phyloP scores from a whole-genome alignment of 2,329 filamentous ascomycete species.

The Penicillium sclerotiorum region DNA sequence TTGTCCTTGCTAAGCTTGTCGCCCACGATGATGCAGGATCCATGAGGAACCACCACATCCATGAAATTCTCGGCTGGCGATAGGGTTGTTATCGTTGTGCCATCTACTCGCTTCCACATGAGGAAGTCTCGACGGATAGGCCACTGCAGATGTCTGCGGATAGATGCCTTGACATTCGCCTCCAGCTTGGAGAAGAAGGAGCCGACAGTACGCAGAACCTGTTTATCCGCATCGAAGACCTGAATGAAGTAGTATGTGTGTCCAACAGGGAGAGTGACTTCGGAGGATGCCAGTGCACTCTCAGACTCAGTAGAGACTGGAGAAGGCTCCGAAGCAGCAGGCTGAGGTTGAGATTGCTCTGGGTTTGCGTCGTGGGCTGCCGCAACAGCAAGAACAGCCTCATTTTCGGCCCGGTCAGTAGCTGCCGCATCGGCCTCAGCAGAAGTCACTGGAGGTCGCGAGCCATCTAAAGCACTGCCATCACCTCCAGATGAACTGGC shows the following conservation, averaged over 20 bases:
- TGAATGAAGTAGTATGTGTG: slow-evolving; percentile 55
- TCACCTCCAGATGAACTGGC: slow-evolving; percentile 33
- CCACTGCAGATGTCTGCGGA: slow-evolving; percentile 44
- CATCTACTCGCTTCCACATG: slow-evolving; percentile 48
- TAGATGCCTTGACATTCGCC: slow-evolving; percentile 43
- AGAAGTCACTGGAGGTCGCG: slow-evolving; percentile 6
- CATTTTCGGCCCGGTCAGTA: slow-evolving; percentile 26
- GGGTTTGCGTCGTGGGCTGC: slow-evolving; percentile 32
- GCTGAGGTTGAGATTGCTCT: neutral
- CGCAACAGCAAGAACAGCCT: slow-evolving; percentile 32
- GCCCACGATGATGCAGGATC: slow-evolving; percentile 46
- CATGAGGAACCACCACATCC: slow-evolving; percentile 38
- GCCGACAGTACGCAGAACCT: slow-evolving; percentile 44
- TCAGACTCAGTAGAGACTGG: too few species aligned
- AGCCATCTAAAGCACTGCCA: neutral
- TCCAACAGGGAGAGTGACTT: slow-evolving; percentile 31
- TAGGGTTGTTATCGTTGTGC: slow-evolving; percentile 37
- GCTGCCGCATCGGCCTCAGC: slow-evolving; percentile 4
- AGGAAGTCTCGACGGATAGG: slow-evolving; percentile 43
- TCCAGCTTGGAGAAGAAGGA: slow-evolving; percentile 46
- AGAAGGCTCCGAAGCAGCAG: neutral
- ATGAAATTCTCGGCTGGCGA: slow-evolving; percentile 38
- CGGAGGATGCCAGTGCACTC: slow-evolving; percentile 16
- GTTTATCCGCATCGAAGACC: slow-evolving; percentile 54
- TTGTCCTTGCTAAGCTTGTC: slow-evolving; percentile 42